Base-by-base conservation (phyloP, 129 eudicot species). In the Centrapalus pauciflorus region DNA sequence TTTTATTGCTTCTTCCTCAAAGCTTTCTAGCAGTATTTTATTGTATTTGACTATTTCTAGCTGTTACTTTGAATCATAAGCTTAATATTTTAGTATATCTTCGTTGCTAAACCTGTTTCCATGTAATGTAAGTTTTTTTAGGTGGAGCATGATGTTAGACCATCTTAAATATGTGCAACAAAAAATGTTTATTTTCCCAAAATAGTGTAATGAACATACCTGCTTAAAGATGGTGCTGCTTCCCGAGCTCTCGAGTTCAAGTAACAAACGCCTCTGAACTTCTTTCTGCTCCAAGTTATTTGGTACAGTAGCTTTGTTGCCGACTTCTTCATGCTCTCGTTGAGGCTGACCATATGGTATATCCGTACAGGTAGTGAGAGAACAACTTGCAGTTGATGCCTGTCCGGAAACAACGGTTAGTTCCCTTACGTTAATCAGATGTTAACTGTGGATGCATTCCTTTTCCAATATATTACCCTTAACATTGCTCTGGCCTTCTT, bases 201-300 rank as follows among this genome's bases (percentile, higher is more conserved):
- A 48, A 48, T 48, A 48, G 16, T 48, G 54, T 14, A 48, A 48
- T 48, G 17, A 14, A 19, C 45, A 13, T 66, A 86, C 95, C 87
- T 86, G 95, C 78, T 86, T 86, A 59, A 86, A 86, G 20, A 86
- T 80, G 4, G 95, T 86, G 87, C 95, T 86, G 32, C 89, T 86
- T 69, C 95, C 95, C 14, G 89, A 80, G 24, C 95, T 84, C 13
- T 73, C 76, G 23, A 78, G 84, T 32, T 89, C 95, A 73, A 86
- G 73, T 20, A 86, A 78, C 66, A 86, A 86, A 67, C 83, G 81
- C 69, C 77, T 86, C 66, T 86, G 89, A 51, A 56, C 26, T 30
- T 58, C 83, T 67, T 80, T 86, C 80, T 72, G 85, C 69, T 86
- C 89, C 7, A 83, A 70, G 79, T 70, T 83, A 81, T 80, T 83